Evolutionary conservation across 805 yeast species (phyloP), one percentile per base, ranked within the genome.

Genomic region (Saccharomycopsis malanga): DNA sequence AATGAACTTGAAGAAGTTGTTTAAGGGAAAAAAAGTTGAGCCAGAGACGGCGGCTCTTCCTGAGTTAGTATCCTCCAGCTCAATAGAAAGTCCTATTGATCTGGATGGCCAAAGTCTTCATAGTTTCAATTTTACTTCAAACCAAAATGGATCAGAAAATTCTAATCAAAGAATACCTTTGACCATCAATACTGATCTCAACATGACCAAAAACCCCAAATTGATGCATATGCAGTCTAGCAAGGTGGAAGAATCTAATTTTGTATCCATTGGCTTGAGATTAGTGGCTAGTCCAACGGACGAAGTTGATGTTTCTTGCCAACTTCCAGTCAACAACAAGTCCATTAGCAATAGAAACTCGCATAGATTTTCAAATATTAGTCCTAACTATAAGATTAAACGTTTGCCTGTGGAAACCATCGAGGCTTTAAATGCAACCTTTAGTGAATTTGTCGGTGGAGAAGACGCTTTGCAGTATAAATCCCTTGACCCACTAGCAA

Each of bases 291-390:
- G 32, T 22, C 44, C 49, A n/a, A 24, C 15, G 2, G 39, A 39
- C 17, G 22, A 17, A 6, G 17, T 12, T 32, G 22, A 17, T n/a
- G 17, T 12, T 32, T 3, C 32, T 32, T 4, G 18, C 17, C 36
- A 32, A 32, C 17, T 32, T 32, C 18, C 9, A 9, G 15, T 6
- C 17, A n/a, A 9, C 9, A 9, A 36, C 17, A 43, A 18, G n/a
- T 34, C 39, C 22, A 20, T 12, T 7, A 20, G 23, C 22, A 44
- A 46, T 4, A 45, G 52, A 39, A 25, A 49, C 29, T 49, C 52
- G 20, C 52, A 48, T 24, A 27, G 52, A 17, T 50, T 47, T 32
- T 41, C 48, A 6, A n/a, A 25, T n/a, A 50, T 50, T 34, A 47
- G 36, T 24, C 48, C 52, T 3, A 41, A 48, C 24, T 50, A 48